These are phyloP conservation scores for Aspergillus amoenus DNA, from an alignment of 2,329 filamentous ascomycete species.

Conservation along the genomic window DNA sequence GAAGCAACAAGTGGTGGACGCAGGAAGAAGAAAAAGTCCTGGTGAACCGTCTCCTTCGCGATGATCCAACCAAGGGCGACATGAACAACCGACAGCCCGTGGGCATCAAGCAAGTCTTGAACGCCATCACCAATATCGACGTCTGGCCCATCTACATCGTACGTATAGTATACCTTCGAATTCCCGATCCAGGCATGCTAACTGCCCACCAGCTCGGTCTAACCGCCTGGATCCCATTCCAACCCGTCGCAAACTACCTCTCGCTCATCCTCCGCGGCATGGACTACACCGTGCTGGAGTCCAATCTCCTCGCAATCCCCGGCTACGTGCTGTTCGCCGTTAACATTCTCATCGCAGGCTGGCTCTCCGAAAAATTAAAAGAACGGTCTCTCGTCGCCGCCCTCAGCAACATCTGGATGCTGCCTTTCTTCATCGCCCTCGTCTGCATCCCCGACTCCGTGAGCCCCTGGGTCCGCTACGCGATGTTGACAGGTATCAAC, in stretches of 20 bases:
- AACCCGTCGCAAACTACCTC: conserved; percentile 26
- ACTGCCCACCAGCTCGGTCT: conserved; percentile 33
- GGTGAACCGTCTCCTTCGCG: conserved; percentile 59
- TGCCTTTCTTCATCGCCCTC: conserved; percentile 7
- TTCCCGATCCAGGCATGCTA: too few relatives aligned
- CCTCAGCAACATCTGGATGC: conserved; percentile 9
- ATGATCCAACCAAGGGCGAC: conserved; percentile 53
- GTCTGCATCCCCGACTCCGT: neutral
- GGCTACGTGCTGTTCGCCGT: neutral
- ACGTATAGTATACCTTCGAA: neutral
- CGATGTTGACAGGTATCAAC: conserved; percentile 1
- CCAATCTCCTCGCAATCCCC: conserved; percentile 41
- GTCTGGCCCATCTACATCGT: conserved; percentile 53
- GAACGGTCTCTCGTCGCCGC: conserved; percentile 4
- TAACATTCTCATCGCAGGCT: conserved; percentile 1
- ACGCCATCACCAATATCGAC: conserved; percentile 51
- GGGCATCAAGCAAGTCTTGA: conserved; percentile 42
- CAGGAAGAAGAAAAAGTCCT: conserved; percentile 48
- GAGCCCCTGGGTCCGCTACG: conserved; percentile 4
- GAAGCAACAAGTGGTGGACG: conserved; percentile 8
- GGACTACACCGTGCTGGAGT: conserved; percentile 56
- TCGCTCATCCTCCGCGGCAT: conserved; percentile 46
- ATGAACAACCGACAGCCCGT: conserved; percentile 59
- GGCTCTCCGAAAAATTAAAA: conserved; percentile 6
- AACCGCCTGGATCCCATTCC: conserved; percentile 33